Conservation (phyloP, 257 asterid genomes). For the Lavandula angustifolia region DNA sequence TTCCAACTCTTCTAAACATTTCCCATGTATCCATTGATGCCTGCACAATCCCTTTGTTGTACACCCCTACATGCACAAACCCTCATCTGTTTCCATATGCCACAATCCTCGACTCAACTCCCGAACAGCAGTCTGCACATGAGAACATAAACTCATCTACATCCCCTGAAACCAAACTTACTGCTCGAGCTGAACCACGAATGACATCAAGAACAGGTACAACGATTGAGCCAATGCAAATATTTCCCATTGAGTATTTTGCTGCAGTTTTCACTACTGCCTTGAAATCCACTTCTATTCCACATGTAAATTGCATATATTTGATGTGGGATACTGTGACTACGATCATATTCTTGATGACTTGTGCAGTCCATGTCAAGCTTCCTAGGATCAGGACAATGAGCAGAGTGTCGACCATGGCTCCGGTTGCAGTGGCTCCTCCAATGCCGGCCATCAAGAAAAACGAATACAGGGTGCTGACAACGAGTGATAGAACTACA, state of each 20-base stretch:
- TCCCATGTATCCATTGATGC: conserved; percentile 65
- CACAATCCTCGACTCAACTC: conserved; percentile 43
- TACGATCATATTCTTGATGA: conserved; percentile 45
- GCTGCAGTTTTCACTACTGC: conserved; percentile 33
- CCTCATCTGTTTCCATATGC: conserved; percentile 59
- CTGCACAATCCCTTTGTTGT: conserved; percentile 52
- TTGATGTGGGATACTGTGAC: conserved; percentile 57
- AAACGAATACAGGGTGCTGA: conserved; percentile 38
- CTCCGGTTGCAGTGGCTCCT: conserved; percentile 43
- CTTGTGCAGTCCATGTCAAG: conserved; percentile 53
- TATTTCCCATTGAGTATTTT: conserved; percentile 50
- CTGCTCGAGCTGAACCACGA: conserved; percentile 47
- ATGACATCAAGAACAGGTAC: conserved; percentile 44
- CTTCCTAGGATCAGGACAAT: conserved; percentile 49
- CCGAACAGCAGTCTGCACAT: conserved; percentile 51
- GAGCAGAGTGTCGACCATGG: conserved; percentile 41
- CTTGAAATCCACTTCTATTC: conserved; percentile 42
- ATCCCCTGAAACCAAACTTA: conserved; percentile 47
- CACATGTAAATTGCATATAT: conserved; percentile 49
- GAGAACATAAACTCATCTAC: conserved; percentile 69
- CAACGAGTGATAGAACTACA: conserved; percentile 34
- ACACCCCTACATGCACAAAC: conserved; percentile 57
- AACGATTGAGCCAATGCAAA: conserved; percentile 53
- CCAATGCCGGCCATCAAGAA: conserved; percentile 54
- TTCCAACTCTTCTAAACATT: conserved; percentile 48